These are phyloP conservation scores for Pseudocercospora musae DNA, from an alignment of 2,329 filamentous ascomycete genomes.

Conservation along the genomic window DNA sequence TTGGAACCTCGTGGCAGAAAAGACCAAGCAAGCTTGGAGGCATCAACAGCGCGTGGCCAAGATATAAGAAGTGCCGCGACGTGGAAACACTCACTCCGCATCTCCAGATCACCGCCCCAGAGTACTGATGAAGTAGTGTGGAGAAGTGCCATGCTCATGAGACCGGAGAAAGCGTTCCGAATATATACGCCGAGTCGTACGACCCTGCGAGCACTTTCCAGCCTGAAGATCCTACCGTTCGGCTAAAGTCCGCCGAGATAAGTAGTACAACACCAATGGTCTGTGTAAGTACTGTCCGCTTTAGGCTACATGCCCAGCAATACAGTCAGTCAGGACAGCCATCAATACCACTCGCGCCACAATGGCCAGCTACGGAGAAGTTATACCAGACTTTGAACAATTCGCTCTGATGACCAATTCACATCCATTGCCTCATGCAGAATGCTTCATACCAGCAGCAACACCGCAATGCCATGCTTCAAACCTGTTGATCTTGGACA, in stretches of 20 bases:
- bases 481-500: conserved; percentile 16
- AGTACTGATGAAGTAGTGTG: conserved; percentile 1
- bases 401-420: conserved; percentile 5
- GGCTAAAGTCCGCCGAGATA: conserved; percentile 3
- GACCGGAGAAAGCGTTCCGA: conserved; percentile 6
- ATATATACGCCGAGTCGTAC: background rate
- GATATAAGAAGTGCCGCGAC: background rate
- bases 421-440: conserved; percentile 9
- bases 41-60: conserved; percentile 1
- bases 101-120: conserved; percentile 5
- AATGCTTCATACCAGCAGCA: conserved; percentile 14
- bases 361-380: background rate
- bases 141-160: background rate
- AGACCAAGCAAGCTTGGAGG: background rate
- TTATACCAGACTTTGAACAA: background rate
- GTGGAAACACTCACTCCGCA: conserved; percentile 7
- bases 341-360: background rate
- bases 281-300: background rate
- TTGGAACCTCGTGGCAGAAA: conserved; percentile 4
- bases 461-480: conserved; percentile 21
- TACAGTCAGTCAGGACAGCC: background rate
- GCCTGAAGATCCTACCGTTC: background rate
- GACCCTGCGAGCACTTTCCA: background rate
- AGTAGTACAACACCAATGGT: background rate
- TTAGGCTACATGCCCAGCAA: background rate